Percentiles rank a stretch among this genome's conserved stretches.
Evolutionary conservation across 139 green algal genomes (phyloP).

Genomic region (Chlamydomonas applanata): DNA sequence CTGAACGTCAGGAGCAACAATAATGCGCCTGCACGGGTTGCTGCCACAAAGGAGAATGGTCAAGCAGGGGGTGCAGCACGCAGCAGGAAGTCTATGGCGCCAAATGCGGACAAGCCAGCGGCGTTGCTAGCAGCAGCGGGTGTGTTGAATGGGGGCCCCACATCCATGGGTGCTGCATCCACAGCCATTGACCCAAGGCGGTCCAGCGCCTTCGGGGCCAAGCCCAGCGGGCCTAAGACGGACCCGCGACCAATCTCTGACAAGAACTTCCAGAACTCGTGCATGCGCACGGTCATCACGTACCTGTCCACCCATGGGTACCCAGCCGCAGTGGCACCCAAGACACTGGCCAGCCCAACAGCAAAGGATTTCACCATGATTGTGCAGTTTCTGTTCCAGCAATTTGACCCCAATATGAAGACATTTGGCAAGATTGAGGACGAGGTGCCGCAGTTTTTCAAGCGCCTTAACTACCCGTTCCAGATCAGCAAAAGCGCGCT

Average conservation of each 20-base stretch:
- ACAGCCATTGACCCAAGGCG: slow-evolving; percentile 24
- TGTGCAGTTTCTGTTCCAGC: slow-evolving; percentile 80
- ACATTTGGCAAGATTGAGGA: slow-evolving; percentile 80
- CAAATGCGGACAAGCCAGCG: slow-evolving; percentile 20
- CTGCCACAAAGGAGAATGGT: slow-evolving; percentile 34
- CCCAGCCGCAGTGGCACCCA: slow-evolving; percentile 73
- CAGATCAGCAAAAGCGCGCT: slow-evolving; percentile 86
- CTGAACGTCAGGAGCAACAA: slow-evolving; percentile 36
- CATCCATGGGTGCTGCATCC: not conserved
- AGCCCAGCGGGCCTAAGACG: slow-evolving; percentile 44
- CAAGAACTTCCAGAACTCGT: slow-evolving; percentile 72
- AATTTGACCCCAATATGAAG: slow-evolving; percentile 78
- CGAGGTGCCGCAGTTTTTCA: slow-evolving; percentile 87
- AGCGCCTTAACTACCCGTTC: slow-evolving; percentile 92
- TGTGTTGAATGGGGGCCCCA: not conserved
- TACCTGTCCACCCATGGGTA: slow-evolving; percentile 85
- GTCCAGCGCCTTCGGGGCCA: slow-evolving; percentile 57
- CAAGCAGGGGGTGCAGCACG: slow-evolving; percentile 17
- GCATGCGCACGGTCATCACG: slow-evolving; percentile 72
- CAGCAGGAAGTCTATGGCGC: slow-evolving; percentile 48
- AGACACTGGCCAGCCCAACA: slow-evolving; percentile 79
- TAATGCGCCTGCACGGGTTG: slow-evolving; percentile 31
- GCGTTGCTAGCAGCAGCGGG: not conserved
- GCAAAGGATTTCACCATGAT: slow-evolving; percentile 91
- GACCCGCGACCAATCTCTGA: slow-evolving; percentile 79